Conservation (phyloP, 2,329 filamentous ascomycete genomes). For the Fusarium floridanum region DNA sequence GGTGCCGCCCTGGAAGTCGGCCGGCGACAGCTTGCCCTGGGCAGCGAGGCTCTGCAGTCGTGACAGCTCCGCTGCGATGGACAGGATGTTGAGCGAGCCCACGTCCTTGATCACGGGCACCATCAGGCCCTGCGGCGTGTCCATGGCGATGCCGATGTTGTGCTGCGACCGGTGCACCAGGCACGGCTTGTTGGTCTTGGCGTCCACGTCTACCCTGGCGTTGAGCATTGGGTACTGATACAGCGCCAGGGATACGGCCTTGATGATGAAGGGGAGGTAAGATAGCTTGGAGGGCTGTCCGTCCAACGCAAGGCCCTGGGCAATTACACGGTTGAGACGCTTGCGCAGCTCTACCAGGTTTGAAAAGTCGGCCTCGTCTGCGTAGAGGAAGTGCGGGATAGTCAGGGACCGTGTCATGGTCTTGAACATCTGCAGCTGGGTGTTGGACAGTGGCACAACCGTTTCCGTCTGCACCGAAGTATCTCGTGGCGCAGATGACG, state of each 20-base stretch:
- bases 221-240: conserved; percentile 89
- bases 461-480: conserved; percentile 74
- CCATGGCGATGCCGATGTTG: conserved; percentile 96
- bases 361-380: conserved; percentile 88
- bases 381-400: conserved; percentile 96
- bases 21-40: conserved; percentile 78
- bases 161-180: conserved; percentile 86
- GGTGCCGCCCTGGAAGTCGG: conserved; percentile 86
- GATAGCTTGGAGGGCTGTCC: conserved; percentile 76
- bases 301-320: conserved; percentile 59
- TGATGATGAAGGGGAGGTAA: conserved; percentile 94
- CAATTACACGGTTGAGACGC: conserved; percentile 77
- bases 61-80: conserved; percentile 81
- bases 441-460: conserved; percentile 76
- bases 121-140: conserved; percentile 87
- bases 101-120: conserved; percentile 94
- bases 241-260: conserved; percentile 89
- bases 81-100: conserved; percentile 78
- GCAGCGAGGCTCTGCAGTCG: conserved; percentile 80
- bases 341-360: conserved; percentile 78
- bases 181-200: conserved; percentile 73
- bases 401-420: conserved; percentile 91
- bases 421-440: conserved; percentile 96
- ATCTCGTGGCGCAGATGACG: conserved; percentile 35
- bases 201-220: conserved; percentile 77